Conservation (phyloP, 352 stramenopile genomes). For the Pythium phragmiticola region DNA sequence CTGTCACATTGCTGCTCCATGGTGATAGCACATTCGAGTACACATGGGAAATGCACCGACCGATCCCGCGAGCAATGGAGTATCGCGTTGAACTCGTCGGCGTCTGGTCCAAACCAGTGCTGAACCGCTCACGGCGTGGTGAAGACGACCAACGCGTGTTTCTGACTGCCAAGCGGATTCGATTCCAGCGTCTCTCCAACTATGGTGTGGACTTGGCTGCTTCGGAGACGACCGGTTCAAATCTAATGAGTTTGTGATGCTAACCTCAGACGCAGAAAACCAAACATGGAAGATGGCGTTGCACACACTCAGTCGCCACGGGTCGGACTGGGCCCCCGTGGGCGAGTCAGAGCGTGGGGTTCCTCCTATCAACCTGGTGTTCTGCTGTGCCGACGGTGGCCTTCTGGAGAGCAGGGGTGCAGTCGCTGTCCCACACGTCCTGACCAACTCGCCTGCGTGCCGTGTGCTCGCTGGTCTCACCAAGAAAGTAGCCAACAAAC, state of each 20-base stretch:
- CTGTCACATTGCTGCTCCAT: slow-evolving; percentile 47
- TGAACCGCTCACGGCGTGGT: slow-evolving; percentile 73
- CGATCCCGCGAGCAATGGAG: slow-evolving; percentile 58
- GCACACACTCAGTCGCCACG: slow-evolving; percentile 67
- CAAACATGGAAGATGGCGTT: slow-evolving; percentile 67
- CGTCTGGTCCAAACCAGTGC: slow-evolving; percentile 62
- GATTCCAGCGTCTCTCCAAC: slow-evolving; percentile 73
- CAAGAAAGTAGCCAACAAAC: slow-evolving; percentile 84
- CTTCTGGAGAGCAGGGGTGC: slow-evolving; percentile 56
- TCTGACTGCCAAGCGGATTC: slow-evolving; percentile 50
- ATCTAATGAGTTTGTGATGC: neutral
- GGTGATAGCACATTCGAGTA: slow-evolving; percentile 86
- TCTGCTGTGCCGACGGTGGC: slow-evolving; percentile 40
- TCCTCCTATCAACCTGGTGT: slow-evolving; percentile 61
- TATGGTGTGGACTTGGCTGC: slow-evolving; percentile 39
- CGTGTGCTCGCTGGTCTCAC: slow-evolving; percentile 74
- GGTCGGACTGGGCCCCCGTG: slow-evolving; percentile 68
- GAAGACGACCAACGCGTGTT: slow-evolving; percentile 75
- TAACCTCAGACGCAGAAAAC: slow-evolving; percentile 41
- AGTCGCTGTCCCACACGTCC: slow-evolving; percentile 39
- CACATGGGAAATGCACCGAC: slow-evolving; percentile 58
- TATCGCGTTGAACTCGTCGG: slow-evolving; percentile 68
- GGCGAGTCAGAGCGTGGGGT: slow-evolving; percentile 65
- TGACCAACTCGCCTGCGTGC: slow-evolving; percentile 72
- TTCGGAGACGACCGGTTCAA: neutral